Conservation (phyloP, 768 basidiomycete species). For the Amylocystis lapponica region DNA sequence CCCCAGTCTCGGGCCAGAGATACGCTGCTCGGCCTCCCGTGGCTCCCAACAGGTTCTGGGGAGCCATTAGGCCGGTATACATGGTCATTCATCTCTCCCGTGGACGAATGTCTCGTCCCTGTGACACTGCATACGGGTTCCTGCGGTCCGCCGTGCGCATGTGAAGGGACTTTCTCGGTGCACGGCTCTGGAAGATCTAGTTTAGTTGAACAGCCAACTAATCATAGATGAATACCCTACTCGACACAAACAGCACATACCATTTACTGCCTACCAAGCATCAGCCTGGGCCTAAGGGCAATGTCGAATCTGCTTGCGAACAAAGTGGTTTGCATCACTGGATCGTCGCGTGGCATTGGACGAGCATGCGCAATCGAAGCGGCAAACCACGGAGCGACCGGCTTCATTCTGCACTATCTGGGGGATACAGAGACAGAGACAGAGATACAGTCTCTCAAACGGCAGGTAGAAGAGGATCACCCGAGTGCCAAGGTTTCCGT, state of each 20-base stretch:
- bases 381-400: constrained; percentile 57
- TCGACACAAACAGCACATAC: too few relatives aligned
- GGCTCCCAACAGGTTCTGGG: too few relatives aligned
- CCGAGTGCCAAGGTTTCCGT: constrained; percentile 34
- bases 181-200: too few relatives aligned
- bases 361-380: constrained; percentile 62
- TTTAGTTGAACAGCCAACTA: too few relatives aligned
- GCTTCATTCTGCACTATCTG: constrained; percentile 61
- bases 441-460: constrained; percentile 42
- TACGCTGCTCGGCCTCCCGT: too few relatives aligned
- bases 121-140: constrained; percentile 13
- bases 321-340: constrained; percentile 68
- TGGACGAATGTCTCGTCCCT: constrained; percentile 19
- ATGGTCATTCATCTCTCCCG: too few relatives aligned
- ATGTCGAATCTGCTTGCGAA: constrained; percentile 35
- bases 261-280: too few relatives aligned
- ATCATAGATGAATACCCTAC: too few relatives aligned
- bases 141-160: constrained; percentile 8
- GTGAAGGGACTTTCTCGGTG: too few relatives aligned
- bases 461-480: constrained; percentile 38
- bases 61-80: too few relatives aligned
- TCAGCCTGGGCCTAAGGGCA: too few relatives aligned
- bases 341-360: constrained; percentile 71
- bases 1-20: too few relatives aligned
- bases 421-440: constrained; percentile 50